Evolutionary conservation across 169 alveolate genomes (phyloP).

Genomic region (Plasmodium chabaudi): DNA sequence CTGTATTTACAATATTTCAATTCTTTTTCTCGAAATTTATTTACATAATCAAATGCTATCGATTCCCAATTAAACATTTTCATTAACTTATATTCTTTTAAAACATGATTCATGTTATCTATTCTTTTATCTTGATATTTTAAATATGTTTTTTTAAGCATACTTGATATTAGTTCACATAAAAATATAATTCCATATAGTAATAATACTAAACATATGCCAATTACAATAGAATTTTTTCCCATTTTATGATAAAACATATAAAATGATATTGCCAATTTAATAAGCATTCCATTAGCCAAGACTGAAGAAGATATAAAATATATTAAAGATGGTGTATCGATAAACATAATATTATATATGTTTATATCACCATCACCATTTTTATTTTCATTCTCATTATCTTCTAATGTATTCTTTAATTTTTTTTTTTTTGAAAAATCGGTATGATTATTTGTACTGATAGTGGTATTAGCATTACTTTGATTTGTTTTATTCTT

Average conservation of each 20-base stretch:
- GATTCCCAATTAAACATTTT: slow-evolving; percentile 77
- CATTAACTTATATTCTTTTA: slow-evolving; percentile 56
- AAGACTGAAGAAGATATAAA: slow-evolving; percentile 21
- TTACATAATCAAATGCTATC: slow-evolving; percentile 64
- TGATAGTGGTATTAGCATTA: not conserved
- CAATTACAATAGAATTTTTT: slow-evolving; percentile 7
- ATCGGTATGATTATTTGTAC: not conserved
- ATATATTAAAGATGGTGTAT: slow-evolving; percentile 39
- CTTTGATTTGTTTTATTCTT: not conserved
- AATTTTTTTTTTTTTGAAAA: not conserved
- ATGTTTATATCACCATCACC: slow-evolving; percentile 31
- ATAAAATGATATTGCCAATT: slow-evolving; percentile 31
- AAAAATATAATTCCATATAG: slow-evolving; percentile 25
- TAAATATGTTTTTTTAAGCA: slow-evolving; percentile 21
- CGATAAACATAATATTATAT: slow-evolving; percentile 68
- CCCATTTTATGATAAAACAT: slow-evolving; percentile 65
- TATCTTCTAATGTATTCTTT: not conserved
- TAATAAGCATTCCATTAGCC: slow-evolving; percentile 11
- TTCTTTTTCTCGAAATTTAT: slow-evolving; percentile 37
- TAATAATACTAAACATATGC: not conserved
- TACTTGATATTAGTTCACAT: slow-evolving; percentile 34
- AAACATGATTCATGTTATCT: slow-evolving; percentile 57
- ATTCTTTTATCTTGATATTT: slow-evolving; percentile 52
- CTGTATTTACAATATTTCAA: slow-evolving; percentile 31
- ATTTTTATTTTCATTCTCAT: not conserved